Percentiles rank a stretch among this genome's conserved stretches.
These are phyloP conservation scores for Volvox carteri DNA, from an alignment of 163 green algal genomes.

Conservation along the genomic window DNA sequence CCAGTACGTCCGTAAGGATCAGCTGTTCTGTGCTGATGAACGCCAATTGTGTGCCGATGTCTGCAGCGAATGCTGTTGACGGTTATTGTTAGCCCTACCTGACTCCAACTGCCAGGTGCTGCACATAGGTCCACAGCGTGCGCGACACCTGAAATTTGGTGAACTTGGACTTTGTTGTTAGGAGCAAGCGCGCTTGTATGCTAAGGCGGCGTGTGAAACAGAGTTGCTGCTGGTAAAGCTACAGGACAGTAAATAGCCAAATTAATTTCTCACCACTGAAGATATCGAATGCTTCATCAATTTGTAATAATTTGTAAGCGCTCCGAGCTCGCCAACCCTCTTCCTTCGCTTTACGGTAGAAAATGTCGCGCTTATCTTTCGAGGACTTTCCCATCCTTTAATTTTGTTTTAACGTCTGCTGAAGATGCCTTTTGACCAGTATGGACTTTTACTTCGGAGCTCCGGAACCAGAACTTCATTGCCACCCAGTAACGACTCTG, in stretches of 20 bases:
- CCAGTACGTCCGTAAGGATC: too few relatives aligned
- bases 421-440: background rate
- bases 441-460: background rate
- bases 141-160: constrained; percentile 87
- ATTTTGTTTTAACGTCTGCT: constrained; percentile 35
- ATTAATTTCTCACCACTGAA: constrained; percentile 74
- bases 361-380: constrained; percentile 98
- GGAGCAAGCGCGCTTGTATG: too few relatives aligned
- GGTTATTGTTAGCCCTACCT: constrained; percentile 69
- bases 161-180: too few relatives aligned
- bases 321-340: constrained; percentile 97
- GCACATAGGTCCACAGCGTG: constrained; percentile 98
- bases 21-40: too few relatives aligned
- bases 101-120: constrained; percentile 96
- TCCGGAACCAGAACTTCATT: background rate
- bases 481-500: too few relatives aligned
- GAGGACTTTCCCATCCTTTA: constrained; percentile 79
- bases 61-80: too few relatives aligned
- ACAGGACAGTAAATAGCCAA: too few relatives aligned
- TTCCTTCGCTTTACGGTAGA: constrained; percentile 98
- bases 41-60: too few relatives aligned
- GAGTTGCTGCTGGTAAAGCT: too few relatives aligned
- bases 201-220: too few relatives aligned
- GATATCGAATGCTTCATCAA: constrained; percentile 97
- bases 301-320: constrained; percentile 99